Evolutionary conservation across 169 alveolate species (phyloP), one percentile per base, ranked within the genome.

Genomic region (Eimeria falciformis): DNA sequence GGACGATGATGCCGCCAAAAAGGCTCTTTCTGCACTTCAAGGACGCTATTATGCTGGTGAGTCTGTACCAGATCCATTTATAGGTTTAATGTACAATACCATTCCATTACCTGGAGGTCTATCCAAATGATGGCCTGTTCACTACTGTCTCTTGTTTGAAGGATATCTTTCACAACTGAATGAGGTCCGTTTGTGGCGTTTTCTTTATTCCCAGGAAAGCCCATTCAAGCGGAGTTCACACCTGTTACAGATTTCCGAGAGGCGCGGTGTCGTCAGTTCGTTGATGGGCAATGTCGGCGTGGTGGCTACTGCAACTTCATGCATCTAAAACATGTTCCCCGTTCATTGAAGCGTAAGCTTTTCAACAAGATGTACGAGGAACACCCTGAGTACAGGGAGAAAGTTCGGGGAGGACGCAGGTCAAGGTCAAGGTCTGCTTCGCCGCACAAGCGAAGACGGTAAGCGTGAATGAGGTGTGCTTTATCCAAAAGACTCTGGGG

Each of bases 241-340:
- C 99, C 99, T 9, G 99, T 99, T 7, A 97, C 99, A n/a, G 99
- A 99, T 94, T 99, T 99, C 95, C 97, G 98, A 69, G 99, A 99
- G 87, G 99, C 99, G 47, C 96, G 96, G 18, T 94, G 99, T 91
- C 97, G 99, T 53, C 99, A 99, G 94, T 98, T 98, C 93, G 99
- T 98, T 46, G 99, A 99, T 83, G 99, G 99, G 5, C 97, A 97
- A 58, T 99, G 99, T 95, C 97, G 98, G 53, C 96, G 99, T 40
- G 95, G 95, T 25, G 94, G 95, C 43, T 99, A 98, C 95, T 99
- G 99, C 92, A 99, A 99, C 94, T 99, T 98, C 96, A 98, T 99
- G 98, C 99, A 99, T 94, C 96, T 98, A 79, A 99, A 99, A 94
- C 99, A 98, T 85, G 99, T 99, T 1, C 99, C 99, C 43, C 96